Conservation (phyloP, 768 basidiomycete species). For the Agaricus bisporus region DNA sequence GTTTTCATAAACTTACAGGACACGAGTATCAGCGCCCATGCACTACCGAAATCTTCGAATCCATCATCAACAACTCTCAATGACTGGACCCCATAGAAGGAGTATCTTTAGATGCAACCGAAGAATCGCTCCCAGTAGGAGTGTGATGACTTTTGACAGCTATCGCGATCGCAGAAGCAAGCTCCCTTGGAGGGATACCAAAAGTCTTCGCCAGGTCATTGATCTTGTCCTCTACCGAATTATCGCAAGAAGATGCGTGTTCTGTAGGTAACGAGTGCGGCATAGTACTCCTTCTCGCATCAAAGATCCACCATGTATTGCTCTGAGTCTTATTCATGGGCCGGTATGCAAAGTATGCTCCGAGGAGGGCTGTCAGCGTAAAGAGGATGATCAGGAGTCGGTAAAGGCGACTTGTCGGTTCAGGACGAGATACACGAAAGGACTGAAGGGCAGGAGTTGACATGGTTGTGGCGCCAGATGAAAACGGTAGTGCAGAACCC, state of each 20-base stretch:
- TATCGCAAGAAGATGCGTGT: slow-evolving; percentile 1
- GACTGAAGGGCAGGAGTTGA: too few species aligned
- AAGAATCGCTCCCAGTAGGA: slow-evolving; percentile 53
- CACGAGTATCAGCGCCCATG: too few species aligned
- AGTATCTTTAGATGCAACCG: slow-evolving; percentile 24
- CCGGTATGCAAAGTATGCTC: slow-evolving; percentile 47
- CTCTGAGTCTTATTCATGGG: slow-evolving; percentile 42
- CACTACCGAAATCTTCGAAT: slow-evolving; percentile 37
- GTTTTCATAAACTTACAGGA: too few species aligned
- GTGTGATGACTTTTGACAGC: slow-evolving; percentile 54
- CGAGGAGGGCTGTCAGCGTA: slow-evolving; percentile 32
- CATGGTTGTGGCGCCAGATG: too few species aligned
- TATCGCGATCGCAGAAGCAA: slow-evolving; percentile 59
- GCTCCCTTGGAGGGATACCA: slow-evolving; percentile 52
- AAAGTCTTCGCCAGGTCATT: slow-evolving; percentile 55
- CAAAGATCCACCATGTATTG: slow-evolving; percentile 57
- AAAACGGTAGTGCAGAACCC: too few species aligned
- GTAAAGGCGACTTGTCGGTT: slow-evolving; percentile 30
- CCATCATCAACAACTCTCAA: background rate
- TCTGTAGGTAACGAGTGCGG: too few species aligned
- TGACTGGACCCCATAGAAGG: too few species aligned
- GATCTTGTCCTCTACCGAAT: slow-evolving; percentile 48
- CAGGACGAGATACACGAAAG: too few species aligned
- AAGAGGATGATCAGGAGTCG: slow-evolving; percentile 47
- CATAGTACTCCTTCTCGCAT: slow-evolving; percentile 23